Conservation (phyloP, 148 eudicot genomes). For the Amaranthus cruentus region DNA sequence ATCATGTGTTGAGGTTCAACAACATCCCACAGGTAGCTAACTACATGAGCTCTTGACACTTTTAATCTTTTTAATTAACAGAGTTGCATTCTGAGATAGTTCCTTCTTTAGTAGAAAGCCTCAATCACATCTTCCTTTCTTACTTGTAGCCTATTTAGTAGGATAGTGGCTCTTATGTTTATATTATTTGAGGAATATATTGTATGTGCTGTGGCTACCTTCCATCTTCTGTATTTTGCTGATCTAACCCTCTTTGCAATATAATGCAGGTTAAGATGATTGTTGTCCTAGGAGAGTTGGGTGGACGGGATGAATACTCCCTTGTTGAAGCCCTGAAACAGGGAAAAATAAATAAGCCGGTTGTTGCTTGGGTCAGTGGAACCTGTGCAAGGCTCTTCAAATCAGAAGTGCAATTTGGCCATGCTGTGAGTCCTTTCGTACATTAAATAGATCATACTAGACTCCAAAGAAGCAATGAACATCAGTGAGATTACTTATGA, state of each 20-base stretch:
- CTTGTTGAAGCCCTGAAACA: conserved; percentile 95
- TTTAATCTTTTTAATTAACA: not conserved
- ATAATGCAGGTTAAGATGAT: conserved; percentile 75
- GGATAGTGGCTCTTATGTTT: not conserved
- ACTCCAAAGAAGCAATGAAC: not conserved
- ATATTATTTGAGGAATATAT: not conserved
- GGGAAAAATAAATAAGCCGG: conserved; percentile 89
- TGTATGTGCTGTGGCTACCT: not conserved
- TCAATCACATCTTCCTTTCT: not conserved
- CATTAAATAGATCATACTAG: not conserved
- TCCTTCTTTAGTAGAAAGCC: conserved; percentile 1
- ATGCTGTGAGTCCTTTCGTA: conserved; percentile 62
- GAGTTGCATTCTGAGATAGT: not conserved
- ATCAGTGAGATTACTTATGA: not conserved
- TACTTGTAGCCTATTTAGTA: not conserved
- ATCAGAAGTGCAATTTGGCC: conserved; percentile 99
- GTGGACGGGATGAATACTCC: conserved; percentile 98
- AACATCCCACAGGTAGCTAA: conserved; percentile 85
- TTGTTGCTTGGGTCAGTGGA: conserved; percentile 99
- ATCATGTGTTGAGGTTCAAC: conserved; percentile 93
- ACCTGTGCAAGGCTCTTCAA: conserved; percentile 95
- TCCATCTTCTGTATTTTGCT: not conserved
- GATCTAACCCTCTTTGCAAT: conserved; percentile 17
- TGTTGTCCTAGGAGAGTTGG: conserved; percentile 96
- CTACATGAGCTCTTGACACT: conserved; percentile 13